Base-by-base conservation (phyloP, 345 rosid genomes). In the Heritiera littoralis region DNA sequence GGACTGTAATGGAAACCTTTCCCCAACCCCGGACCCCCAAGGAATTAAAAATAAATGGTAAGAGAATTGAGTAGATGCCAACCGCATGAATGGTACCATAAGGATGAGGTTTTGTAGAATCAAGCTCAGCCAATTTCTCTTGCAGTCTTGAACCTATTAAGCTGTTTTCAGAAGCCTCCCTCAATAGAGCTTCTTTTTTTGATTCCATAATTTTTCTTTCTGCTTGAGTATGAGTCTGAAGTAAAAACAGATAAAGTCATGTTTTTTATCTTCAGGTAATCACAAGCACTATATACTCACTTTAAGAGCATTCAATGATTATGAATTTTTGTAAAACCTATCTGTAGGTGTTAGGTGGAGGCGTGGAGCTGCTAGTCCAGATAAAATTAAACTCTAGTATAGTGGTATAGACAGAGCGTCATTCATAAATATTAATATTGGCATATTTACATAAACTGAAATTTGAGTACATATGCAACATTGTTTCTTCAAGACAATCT, bases 191-290 rank as follows among this genome's bases (percentile, higher is more conserved):
- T 76, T 86, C 88, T 86, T 78, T 91, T 83, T 81, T 91, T 70
- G 78, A 83, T 79, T 89, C 91, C 85, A 80, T 76, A 28, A 91
- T 88, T 77, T 89, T 89, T 75, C 85, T 91, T 83, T 91, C 91
- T 72, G 94, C 94, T 87, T 91, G 92, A 28, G 92, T 89, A 6
- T 89, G 91, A 41, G 94, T 91, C 92, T 90, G 76, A 70, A 80
- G 64, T 48, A 59, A 54, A 79, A 64, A 78, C 59, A 43, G 68
- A 28, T 28, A 80, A 78, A 43, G 18, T 56, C 68, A 28, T 5
- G 38, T 40, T 56, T 35, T 43, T 49, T 9, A 77, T 35, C 49
- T 52, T 79, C 65, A 73, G 6, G 54, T 60, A n/a, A 78, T 67
- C 48, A 10, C 43, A 56, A 72, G 68, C 46, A 66, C 52, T 40